Conservation (phyloP, 2,329 filamentous ascomycete species). For the Scortechinia acanthostroma region DNA sequence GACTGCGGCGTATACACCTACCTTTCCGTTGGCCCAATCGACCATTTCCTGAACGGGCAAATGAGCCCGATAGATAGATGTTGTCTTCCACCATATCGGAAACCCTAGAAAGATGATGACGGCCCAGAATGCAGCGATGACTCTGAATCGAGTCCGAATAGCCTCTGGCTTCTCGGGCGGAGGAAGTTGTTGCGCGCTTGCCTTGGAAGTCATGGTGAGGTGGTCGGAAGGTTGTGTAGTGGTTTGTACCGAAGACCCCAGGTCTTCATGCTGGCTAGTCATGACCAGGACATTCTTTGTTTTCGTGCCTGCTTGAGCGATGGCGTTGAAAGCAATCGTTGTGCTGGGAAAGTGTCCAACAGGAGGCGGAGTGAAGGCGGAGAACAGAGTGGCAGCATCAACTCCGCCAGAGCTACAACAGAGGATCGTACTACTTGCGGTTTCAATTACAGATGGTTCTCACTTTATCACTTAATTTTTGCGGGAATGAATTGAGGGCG, state of each 20-base stretch:
- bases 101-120: slow-evolving; percentile 60
- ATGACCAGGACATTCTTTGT: not conserved
- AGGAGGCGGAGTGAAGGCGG: no score
- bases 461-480: no score
- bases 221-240: not conserved
- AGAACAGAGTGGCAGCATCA: no score
- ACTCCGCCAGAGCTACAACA: no score
- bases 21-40: slow-evolving; percentile 64
- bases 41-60: slow-evolving; percentile 64
- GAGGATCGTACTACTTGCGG: no score
- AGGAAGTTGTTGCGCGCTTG: slow-evolving; percentile 17
- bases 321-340: no score
- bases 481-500: no score
- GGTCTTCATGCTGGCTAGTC: not conserved
- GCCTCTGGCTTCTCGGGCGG: slow-evolving; percentile 51
- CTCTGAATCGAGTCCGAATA: slow-evolving; percentile 46
- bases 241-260: not conserved
- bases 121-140: slow-evolving; percentile 65
- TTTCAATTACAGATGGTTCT: no score
- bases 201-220: not conserved
- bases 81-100: slow-evolving; percentile 70
- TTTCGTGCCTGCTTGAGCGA: no score
- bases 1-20: slow-evolving; percentile 19
- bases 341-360: no score
- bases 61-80: slow-evolving; percentile 61